Percentiles rank a stretch among this genome's conserved stretches.
These are phyloP conservation scores for Tillandsia leiboldiana DNA, from an alignment of 176 grass and related monocot genomes.

Conservation along the genomic window DNA sequence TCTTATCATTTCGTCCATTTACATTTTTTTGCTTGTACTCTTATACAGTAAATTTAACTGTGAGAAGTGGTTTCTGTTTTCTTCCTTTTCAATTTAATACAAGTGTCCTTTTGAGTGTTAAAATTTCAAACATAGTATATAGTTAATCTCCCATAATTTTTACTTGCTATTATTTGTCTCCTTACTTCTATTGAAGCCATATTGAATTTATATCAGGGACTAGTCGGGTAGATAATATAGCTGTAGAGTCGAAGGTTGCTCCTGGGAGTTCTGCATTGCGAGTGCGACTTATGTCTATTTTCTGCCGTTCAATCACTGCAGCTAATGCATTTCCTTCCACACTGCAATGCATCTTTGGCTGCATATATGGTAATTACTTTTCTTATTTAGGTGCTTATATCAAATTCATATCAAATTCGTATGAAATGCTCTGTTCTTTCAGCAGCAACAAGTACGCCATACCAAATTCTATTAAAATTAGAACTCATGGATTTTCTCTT, in stretches of 20 bases:
- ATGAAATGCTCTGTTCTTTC: neutral
- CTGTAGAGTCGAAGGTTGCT: conserved; percentile 61
- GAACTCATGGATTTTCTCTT: conserved; percentile 1
- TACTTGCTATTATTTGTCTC: neutral
- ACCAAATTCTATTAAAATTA: neutral
- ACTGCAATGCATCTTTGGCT: conserved; percentile 82
- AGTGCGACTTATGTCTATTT: conserved; percentile 74
- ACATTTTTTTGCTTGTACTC: neutral
- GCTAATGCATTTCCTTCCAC: conserved; percentile 85
- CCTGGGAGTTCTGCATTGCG: conserved; percentile 61
- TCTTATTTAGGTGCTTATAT: neutral
- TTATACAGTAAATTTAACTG: neutral
- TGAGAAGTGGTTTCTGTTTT: neutral
- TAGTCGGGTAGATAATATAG: conserved; percentile 58
- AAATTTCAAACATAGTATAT: neutral
- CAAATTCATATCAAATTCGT: neutral
- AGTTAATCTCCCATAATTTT: neutral
- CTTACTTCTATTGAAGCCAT: neutral
- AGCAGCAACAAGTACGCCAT: too few species aligned
- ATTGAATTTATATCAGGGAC: conserved; percentile 41
- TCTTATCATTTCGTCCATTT: neutral
- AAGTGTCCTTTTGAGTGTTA: neutral
- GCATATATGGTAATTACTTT: conserved; percentile 63
- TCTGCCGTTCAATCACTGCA: conserved; percentile 78
- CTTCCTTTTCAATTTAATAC: neutral